phyloP scores from a whole-genome alignment of 2,329 filamentous ascomycete genomes.

The Cylindrodendrum hubeiense region DNA sequence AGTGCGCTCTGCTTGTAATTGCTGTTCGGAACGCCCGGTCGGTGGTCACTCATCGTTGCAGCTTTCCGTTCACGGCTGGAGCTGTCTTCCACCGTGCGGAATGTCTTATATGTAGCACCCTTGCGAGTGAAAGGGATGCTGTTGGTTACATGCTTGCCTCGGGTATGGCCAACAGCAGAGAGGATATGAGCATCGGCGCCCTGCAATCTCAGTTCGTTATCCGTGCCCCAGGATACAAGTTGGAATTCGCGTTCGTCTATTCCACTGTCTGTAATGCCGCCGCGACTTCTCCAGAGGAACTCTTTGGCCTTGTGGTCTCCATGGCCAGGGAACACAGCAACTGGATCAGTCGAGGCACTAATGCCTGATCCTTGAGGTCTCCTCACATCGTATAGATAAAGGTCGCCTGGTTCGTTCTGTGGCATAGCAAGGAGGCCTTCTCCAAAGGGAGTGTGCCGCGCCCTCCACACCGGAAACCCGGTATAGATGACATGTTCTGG shows the following conservation, averaged over 20 bases:
- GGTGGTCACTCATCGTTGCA: slow-evolving; percentile 72
- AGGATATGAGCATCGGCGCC: slow-evolving; percentile 75
- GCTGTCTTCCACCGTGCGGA: slow-evolving; percentile 76
- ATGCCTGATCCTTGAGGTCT: slow-evolving; percentile 57
- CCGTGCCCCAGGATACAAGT: slow-evolving; percentile 91
- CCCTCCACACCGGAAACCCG: slow-evolving; percentile 90
- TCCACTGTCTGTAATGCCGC: slow-evolving; percentile 73
- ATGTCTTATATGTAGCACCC: slow-evolving; percentile 88
- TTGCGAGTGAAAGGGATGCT: slow-evolving; percentile 82
- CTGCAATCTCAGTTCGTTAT: slow-evolving; percentile 85
- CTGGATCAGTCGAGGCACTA: slow-evolving; percentile 61
- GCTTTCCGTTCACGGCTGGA: slow-evolving; percentile 68
- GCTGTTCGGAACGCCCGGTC: slow-evolving; percentile 58
- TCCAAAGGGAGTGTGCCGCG: slow-evolving; percentile 91
- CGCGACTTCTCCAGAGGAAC: slow-evolving; percentile 89
- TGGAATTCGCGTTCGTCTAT: slow-evolving; percentile 91
- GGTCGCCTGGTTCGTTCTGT: slow-evolving; percentile 85
- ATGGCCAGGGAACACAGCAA: slow-evolving; percentile 71
- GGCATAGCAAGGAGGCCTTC: slow-evolving; percentile 91
- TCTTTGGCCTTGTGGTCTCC: slow-evolving; percentile 83
- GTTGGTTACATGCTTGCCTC: slow-evolving; percentile 73
- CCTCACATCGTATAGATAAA: slow-evolving; percentile 85
- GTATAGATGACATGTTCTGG: slow-evolving; percentile 85
- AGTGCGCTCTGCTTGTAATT: slow-evolving; percentile 59
- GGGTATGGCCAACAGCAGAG: slow-evolving; percentile 78